Evolutionary conservation across 176 grass and related monocot species (phyloP).

Genomic region (Carex pumila): DNA sequence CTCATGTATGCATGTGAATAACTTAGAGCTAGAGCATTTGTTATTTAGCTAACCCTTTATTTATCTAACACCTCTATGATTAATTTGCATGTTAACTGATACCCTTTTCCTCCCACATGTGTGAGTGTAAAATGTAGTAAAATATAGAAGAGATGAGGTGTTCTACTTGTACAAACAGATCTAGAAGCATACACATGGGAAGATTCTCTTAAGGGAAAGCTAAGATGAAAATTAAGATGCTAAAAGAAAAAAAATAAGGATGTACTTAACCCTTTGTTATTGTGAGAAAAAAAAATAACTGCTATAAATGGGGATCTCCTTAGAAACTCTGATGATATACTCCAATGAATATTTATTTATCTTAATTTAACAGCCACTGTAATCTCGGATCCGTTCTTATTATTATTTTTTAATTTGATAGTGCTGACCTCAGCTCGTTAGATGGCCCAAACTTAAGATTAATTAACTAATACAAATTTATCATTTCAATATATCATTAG

Average conservation of each 20-base stretch:
- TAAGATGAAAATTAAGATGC: slow-evolving; percentile 9
- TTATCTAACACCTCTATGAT: slow-evolving; percentile 8
- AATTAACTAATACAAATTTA: not conserved
- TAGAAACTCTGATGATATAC: not conserved
- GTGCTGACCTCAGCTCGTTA: not conserved
- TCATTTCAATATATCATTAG: not conserved
- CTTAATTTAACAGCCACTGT: not conserved
- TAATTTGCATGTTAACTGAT: slow-evolving; percentile 16
- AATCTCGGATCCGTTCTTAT: not conserved
- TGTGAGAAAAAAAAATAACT: too few relatives aligned
- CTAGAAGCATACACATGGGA: slow-evolving; percentile 18
- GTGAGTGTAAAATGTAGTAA: slow-evolving; percentile 8
- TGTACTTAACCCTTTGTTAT: too few relatives aligned
- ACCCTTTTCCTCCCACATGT: not conserved
- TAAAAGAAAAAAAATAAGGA: too few relatives aligned
- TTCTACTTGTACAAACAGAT: slow-evolving; percentile 14
- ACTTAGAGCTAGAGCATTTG: not conserved
- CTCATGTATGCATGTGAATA: slow-evolving; percentile 56
- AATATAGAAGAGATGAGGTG: slow-evolving; percentile 11
- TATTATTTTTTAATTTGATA: not conserved
- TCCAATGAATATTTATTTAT: not conserved
- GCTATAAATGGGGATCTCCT: too few relatives aligned
- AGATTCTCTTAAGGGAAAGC: slow-evolving; percentile 9
- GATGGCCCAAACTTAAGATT: not conserved
- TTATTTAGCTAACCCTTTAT: slow-evolving; percentile 3